phyloP scores from a whole-genome alignment of 164 flowering plant genomes.

The Nelumbo lutea region DNA sequence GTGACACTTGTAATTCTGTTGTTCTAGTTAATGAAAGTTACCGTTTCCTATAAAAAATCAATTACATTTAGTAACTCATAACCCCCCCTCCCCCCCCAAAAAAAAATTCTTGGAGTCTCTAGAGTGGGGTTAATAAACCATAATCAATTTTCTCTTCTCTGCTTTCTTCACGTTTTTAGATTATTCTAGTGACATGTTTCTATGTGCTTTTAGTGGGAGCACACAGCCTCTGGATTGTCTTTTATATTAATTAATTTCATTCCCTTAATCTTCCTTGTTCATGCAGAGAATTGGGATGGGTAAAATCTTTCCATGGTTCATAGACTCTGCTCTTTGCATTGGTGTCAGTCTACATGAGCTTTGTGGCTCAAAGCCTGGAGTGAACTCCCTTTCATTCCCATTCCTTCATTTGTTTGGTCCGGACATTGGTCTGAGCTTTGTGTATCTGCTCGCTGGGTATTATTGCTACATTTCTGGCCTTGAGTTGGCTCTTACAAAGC shows the following conservation, averaged over 20 bases:
- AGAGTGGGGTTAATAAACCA: not conserved
- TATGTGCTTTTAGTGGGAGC: too few relatives aligned
- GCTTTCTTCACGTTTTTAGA: too few relatives aligned
- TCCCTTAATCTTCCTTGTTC: constrained; percentile 5
- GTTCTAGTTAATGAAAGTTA: too few relatives aligned
- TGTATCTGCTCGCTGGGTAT: constrained; percentile 70
- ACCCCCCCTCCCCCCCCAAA: too few relatives aligned
- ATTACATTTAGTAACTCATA: too few relatives aligned
- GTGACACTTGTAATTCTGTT: too few relatives aligned
- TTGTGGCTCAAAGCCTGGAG: constrained; percentile 59
- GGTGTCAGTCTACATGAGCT: constrained; percentile 78
- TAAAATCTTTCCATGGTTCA: constrained; percentile 67
- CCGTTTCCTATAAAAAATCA: too few relatives aligned
- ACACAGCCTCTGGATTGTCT: not conserved
- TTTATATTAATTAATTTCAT: not conserved
- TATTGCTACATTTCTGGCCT: constrained; percentile 62
- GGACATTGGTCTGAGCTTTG: constrained; percentile 46
- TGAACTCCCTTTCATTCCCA: constrained; percentile 33
- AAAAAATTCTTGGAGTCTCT: not conserved
- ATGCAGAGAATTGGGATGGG: constrained; percentile 72
- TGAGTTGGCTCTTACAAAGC: constrained; percentile 61
- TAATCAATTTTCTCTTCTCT: too few relatives aligned
- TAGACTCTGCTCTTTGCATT: constrained; percentile 66
- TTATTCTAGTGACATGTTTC: too few relatives aligned
- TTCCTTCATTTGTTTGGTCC: constrained; percentile 33